Percentiles rank a stretch among this genome's conserved stretches.
Conservation (phyloP, 1,139 yeast species). For the Geotrichum restrictum region DNA sequence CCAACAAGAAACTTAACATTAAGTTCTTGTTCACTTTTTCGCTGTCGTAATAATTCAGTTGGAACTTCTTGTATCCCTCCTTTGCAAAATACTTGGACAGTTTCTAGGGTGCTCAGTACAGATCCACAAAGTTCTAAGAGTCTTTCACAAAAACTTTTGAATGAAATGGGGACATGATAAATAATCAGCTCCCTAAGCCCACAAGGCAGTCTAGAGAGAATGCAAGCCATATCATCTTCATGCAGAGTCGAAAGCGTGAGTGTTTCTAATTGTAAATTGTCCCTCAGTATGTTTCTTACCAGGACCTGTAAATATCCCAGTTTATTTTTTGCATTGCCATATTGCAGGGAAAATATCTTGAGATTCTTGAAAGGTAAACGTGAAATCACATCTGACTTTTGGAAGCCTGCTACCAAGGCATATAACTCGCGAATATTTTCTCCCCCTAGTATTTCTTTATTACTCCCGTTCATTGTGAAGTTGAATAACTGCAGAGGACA, state of each 20-base stretch:
- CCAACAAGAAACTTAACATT: neutral
- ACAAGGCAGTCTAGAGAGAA: neutral
- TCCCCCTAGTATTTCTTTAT: neutral
- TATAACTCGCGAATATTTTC: neutral
- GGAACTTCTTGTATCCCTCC: neutral
- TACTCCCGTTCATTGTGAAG: neutral
- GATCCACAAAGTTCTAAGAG: no score
- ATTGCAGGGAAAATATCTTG: neutral
- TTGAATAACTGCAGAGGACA: neutral
- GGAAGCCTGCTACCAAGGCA: neutral
- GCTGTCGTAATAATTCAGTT: neutral
- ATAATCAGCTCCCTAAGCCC: neutral
- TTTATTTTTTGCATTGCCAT: neutral
- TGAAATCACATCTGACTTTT: neutral
- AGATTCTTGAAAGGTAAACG: neutral
- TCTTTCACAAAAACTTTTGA: neutral
- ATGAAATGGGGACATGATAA: neutral
- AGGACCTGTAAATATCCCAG: neutral
- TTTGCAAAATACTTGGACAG: neutral
- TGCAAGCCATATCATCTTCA: neutral
- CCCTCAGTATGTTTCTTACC: neutral
- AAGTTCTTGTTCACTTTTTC: neutral
- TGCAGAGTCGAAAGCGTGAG: neutral
- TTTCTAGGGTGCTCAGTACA: neutral
- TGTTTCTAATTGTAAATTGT: neutral